Evolutionary conservation across 148 eudicot genomes (phyloP), one percentile per base, ranked within the genome.

Genomic region (Heliosperma pusillum): DNA sequence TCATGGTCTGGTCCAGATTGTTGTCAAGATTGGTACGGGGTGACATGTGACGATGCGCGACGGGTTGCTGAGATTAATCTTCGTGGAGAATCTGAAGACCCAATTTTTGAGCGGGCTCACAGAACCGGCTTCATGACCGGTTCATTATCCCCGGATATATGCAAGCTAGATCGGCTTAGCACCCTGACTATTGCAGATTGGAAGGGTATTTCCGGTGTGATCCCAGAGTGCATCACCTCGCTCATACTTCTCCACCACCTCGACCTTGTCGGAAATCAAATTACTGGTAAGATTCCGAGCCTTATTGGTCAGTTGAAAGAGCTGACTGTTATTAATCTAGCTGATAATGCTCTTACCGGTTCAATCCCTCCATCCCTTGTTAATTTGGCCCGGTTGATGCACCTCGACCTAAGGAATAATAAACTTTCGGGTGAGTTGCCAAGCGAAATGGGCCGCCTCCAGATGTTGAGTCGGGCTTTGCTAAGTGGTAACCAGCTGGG

Each of bases 81-180:
- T 10, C 92, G 98, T 0, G 98, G 93, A 16, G 92, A 87, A 58
- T 89, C 98, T 0, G 98, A 94, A 44, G 96, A 91, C 66, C 92
- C 91, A 1, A 81, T 90, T 36, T 88, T 89, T 78, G 74, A 86
- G 17, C 86, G 80, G 67, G 87, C 92, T 29, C 85, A 80, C 66
- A 84, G 86, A 13, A 85, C 93, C 73, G 97, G 98, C 29, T 91
- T 80, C 86, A 94, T 94, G 97, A 86, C 89, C 66, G 97, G 98
- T 30, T 73, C 82, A 0, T 85, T 94, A 25, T 89, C 93, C 3
- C 88, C 88, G 1, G 80, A 81, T 17, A 78, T 94, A n/a, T 94
- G 98, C 30, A 80, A 85, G 40, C 89, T 94, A 10, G 76, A 80
- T 42, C 84, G 96, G 36, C 89, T 94, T 44, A 86, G 93, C 20